Evolutionary conservation across 2,329 filamentous ascomycete genomes (phyloP), one percentile per base, ranked within the genome.

Genomic region (Ophiostoma ulmi): DNA sequence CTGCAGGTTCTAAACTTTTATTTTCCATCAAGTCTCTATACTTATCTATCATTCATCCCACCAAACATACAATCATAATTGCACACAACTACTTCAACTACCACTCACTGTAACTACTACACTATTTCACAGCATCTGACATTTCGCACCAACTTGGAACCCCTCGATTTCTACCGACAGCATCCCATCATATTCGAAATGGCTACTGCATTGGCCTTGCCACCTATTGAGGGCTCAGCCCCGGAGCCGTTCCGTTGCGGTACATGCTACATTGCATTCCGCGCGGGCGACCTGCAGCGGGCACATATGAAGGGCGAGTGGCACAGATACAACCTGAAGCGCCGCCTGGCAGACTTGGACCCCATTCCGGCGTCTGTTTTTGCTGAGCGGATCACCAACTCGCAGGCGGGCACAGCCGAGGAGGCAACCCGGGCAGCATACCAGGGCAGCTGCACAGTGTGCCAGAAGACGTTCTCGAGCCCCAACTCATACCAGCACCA

Each of bases 281-380:
- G 94, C 75, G 93, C 92, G 78, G 93, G 92, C 79, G 94, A 98
- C 78, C 86, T 96, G 71, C 95, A 99, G 82, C 90, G 95, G 79
- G 90, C 88, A 52, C 95, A 99, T 79, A 99, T 99, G 95, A 93
- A 95, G 80, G 95, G 91, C 76, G 95, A 99, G 82, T 99, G 95
- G 95, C 94, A 99, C 91, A 90, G 95, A 74, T 97, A 97, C 81
- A 99, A 99, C 80, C 87, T 98, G 76, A 97, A 98, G 83, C 92
- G 95, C 75, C 90, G 94, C 76, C 91, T 98, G 71, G 93, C 94
- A 61, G 92, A 92, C 6, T 85, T 98, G 6, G 93, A 94, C 39
- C 94, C 95, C 3, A 92, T 98, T 67, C 90, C 93, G 7, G 94
- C 94, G 70, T 94, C 98, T 78, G 86, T 93, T 71, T 99, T 98